Percentiles rank a stretch among this genome's conserved stretches.
These are phyloP conservation scores for Nothophaeocryptopus gaeumannii DNA, from an alignment of 2,329 filamentous ascomycete genomes.

Conservation along the genomic window DNA sequence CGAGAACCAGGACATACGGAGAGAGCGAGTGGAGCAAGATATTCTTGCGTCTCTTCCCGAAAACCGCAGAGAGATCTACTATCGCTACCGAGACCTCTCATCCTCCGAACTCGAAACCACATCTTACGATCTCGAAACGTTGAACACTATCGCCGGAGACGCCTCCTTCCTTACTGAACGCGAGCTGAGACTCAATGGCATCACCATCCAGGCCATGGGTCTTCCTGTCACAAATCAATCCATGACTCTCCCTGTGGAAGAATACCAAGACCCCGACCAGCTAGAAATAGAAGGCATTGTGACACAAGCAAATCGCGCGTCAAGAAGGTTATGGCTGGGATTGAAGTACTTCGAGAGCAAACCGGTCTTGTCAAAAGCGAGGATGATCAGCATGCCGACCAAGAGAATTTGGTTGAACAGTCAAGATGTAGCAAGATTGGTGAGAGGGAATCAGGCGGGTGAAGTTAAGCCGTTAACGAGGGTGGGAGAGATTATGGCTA, in stretches of 20 bases:
- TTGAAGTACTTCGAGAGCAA: constrained; percentile 85
- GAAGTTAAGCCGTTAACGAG: constrained; percentile 69
- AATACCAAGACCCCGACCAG: constrained; percentile 28
- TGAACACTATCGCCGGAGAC: constrained; percentile 18
- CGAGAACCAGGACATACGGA: constrained; percentile 10
- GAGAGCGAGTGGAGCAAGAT: constrained; percentile 10
- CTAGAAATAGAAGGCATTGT: constrained; percentile 32
- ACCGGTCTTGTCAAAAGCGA: constrained; percentile 69
- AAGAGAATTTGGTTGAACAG: constrained; percentile 66
- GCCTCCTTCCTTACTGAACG: constrained; percentile 19
- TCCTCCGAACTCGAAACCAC: constrained; percentile 17
- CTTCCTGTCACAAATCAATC: constrained; percentile 29
- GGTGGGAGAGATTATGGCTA: constrained; percentile 77
- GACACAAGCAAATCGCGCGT: constrained; percentile 61
- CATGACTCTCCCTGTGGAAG: constrained; percentile 25
- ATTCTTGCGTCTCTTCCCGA: constrained; percentile 11
- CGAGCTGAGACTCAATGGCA: constrained; percentile 30
- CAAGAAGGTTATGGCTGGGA: constrained; percentile 78
- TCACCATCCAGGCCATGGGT: constrained; percentile 33
- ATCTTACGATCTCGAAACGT: constrained; percentile 16
- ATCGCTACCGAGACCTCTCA: constrained; percentile 14
- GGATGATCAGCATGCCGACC: constrained; percentile 70
- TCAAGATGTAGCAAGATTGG: constrained; percentile 60
- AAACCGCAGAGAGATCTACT: constrained; percentile 11
- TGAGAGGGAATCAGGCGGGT: constrained; percentile 64